Conservation (phyloP, 2,329 filamentous ascomycete genomes). For the Zopfia rhizophila region DNA sequence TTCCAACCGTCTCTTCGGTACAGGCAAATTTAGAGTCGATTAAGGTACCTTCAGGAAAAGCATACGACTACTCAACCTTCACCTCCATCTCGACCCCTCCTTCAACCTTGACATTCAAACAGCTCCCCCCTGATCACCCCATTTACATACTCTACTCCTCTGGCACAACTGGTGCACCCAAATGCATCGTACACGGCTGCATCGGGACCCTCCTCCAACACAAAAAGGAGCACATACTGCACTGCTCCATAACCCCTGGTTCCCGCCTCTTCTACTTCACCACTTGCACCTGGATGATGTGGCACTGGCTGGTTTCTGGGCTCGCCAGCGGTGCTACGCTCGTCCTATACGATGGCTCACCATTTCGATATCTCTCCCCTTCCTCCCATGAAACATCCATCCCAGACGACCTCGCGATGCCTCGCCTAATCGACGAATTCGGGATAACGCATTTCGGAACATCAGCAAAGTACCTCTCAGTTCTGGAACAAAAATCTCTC, state of each 20-base stretch:
- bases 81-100: constrained; percentile 53
- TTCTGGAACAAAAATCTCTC: constrained; percentile 79
- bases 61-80: constrained; percentile 50
- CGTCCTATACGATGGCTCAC: constrained; percentile 91
- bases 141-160: constrained; percentile 95
- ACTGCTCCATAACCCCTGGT: constrained; percentile 78
- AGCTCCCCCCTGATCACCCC: constrained; percentile 84
- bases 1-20: constrained; percentile 69
- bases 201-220: constrained; percentile 93
- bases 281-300: constrained; percentile 99
- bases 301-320: constrained; percentile 93
- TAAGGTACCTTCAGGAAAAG: constrained; percentile 45
- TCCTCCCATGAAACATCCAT: constrained; percentile 60
- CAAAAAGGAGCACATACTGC: constrained; percentile 94
- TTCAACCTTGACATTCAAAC: constrained; percentile 68
- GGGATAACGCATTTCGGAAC: constrained; percentile 94
- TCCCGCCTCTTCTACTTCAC: constrained; percentile 93
- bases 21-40: constrained; percentile 53
- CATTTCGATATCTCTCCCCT: constrained; percentile 68
- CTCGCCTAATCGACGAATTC: constrained; percentile 81
- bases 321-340: constrained; percentile 85
- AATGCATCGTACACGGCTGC: constrained; percentile 93
- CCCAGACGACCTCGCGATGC: constrained; percentile 82
- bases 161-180: constrained; percentile 87
- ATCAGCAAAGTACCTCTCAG: constrained; percentile 89